phyloP scores from a whole-genome alignment of 441 rosid species.

The Eutrema salsugineum region DNA sequence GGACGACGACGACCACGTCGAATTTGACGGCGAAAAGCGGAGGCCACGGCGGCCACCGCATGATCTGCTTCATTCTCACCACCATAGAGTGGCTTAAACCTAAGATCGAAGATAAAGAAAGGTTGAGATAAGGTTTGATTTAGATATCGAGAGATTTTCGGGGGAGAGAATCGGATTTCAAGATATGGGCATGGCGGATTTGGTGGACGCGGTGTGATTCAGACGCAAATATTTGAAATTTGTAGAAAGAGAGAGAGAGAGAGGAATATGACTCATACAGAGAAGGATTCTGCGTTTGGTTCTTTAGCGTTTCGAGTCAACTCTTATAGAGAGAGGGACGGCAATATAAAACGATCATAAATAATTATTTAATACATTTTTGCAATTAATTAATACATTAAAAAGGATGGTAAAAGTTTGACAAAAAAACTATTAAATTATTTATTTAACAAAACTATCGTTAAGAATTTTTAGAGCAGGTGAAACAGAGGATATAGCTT shows the following conservation, averaged over 20 bases:
- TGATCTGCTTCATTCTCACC: constrained; percentile 47
- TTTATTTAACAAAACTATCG: not conserved
- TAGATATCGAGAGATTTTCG: not conserved
- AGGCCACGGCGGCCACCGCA: constrained; percentile 69
- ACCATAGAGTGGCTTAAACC: constrained; percentile 30
- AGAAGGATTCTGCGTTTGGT: constrained; percentile 26
- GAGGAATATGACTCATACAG: not conserved
- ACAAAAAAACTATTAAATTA: not conserved
- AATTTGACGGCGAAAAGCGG: constrained; percentile 44
- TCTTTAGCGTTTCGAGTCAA: constrained; percentile 21
- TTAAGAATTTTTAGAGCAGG: constrained; percentile 2
- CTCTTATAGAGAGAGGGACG: constrained; percentile 25
- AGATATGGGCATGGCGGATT: constrained; percentile 12
- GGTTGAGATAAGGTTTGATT: not conserved
- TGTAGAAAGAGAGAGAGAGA: not conserved
- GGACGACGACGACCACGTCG: constrained; percentile 40
- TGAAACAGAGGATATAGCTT: constrained; percentile 4
- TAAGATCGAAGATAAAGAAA: not conserved
- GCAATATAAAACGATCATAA: not conserved
- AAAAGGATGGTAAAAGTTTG: constrained; percentile 1
- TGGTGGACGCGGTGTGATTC: constrained; percentile 21
- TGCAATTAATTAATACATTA: not conserved
- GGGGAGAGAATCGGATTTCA: constrained; percentile 4
- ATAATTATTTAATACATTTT: no score
- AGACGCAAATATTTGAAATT: constrained; percentile 20